A percentile compares a stretch with the other conserved stretches of the same genome.
These are phyloP conservation scores for Tagetes erecta DNA, from an alignment of 129 eudicot genomes.

Conservation along the genomic window DNA sequence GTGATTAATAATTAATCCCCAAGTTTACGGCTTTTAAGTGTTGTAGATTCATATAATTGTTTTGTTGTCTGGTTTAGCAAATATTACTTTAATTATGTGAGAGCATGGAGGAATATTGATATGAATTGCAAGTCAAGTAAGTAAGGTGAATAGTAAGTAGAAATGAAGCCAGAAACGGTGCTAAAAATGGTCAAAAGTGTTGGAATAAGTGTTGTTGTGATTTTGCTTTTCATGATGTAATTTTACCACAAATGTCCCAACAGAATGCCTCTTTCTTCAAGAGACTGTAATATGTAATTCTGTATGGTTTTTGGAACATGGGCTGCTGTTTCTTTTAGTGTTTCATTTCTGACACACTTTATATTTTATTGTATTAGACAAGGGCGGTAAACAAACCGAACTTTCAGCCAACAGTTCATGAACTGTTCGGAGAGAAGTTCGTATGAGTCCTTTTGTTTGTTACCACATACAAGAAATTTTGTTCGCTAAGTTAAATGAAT, in stretches of 20 bases:
- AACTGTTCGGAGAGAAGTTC: no score
- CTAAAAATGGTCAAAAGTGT: slow-evolving; percentile 65
- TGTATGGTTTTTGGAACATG: not conserved
- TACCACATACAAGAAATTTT: no score
- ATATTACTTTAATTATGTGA: slow-evolving; percentile 25
- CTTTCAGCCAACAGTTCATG: no score
- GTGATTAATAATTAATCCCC: slow-evolving; percentile 18
- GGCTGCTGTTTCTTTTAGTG: not conserved
- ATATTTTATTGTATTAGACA: no score
- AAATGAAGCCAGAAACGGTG: slow-evolving; percentile 58
- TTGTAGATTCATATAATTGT: not conserved
- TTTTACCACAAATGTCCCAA: slow-evolving; percentile 52
- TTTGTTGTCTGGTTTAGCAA: slow-evolving; percentile 15
- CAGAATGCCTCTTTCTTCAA: slow-evolving; percentile 45
- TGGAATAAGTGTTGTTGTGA: slow-evolving; percentile 71
- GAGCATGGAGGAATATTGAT: slow-evolving; percentile 61
- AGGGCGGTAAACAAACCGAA: no score
- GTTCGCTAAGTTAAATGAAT: no score
- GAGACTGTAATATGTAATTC: slow-evolving; percentile 2
- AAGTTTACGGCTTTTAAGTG: slow-evolving; percentile 29
- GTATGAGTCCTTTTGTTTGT: no score
- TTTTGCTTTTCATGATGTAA: slow-evolving; percentile 51
- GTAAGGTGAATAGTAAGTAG: slow-evolving; percentile 38
- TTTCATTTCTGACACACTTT: no score
- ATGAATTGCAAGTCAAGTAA: slow-evolving; percentile 62